phyloP scores from a whole-genome alignment of 2,329 filamentous ascomycete genomes.

The Colletotrichum limetticola region DNA sequence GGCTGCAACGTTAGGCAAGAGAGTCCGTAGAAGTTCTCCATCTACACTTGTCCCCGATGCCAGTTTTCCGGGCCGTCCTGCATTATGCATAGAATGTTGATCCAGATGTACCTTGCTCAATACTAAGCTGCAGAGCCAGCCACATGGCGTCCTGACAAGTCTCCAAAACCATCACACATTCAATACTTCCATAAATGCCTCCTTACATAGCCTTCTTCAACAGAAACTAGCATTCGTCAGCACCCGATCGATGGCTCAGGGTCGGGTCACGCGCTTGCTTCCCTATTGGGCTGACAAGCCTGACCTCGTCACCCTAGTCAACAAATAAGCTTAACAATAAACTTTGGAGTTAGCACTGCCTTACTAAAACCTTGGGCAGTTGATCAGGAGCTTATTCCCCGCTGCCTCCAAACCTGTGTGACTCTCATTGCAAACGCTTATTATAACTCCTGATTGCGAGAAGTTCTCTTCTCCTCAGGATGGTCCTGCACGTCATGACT shows the following conservation, averaged over 20 bases:
- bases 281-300: background rate
- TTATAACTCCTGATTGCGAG: too few relatives aligned
- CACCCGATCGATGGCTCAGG: background rate
- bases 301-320: background rate
- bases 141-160: background rate
- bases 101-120: background rate
- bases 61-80: background rate
- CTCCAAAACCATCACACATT: background rate
- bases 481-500: too few relatives aligned
- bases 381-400: too few relatives aligned
- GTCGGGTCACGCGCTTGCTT: background rate
- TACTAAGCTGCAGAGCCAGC: background rate
- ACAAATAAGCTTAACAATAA: background rate
- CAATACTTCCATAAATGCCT: background rate
- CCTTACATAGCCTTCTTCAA: background rate
- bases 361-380: too few relatives aligned
- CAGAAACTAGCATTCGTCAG: background rate
- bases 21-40: background rate
- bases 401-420: too few relatives aligned
- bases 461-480: too few relatives aligned
- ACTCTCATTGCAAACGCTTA: too few relatives aligned
- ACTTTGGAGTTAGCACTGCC: too few relatives aligned
- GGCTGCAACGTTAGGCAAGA: background rate
- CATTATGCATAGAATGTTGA: background rate
- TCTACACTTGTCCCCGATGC: background rate